Conservation (phyloP, 768 basidiomycete species). For the Roridomyces roridus region DNA sequence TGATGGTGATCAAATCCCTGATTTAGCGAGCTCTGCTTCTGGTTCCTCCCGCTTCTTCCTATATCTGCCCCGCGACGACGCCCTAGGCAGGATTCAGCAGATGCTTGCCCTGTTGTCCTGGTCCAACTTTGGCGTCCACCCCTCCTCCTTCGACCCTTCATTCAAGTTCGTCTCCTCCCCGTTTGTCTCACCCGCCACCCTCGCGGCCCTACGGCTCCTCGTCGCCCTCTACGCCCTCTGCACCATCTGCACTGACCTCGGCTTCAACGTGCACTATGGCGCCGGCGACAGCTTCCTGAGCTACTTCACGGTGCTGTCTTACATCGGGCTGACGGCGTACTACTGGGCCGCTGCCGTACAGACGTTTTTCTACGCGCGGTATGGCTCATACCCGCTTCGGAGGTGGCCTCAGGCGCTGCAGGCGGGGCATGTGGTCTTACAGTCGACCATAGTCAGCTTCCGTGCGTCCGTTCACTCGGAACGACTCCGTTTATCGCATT, state of each 20-base stretch:
- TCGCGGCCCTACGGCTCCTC: conserved; percentile 52
- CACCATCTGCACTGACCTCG: conserved; percentile 44
- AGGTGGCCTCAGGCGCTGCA: conserved; percentile 63
- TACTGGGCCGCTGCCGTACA: conserved; percentile 65
- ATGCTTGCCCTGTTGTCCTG: conserved; percentile 31
- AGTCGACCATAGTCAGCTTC: conserved; percentile 56
- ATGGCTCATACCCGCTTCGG: conserved; percentile 59
- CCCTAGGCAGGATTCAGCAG: too few relatives aligned
- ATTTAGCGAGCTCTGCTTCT: too few relatives aligned
- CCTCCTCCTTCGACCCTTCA: conserved; percentile 43
- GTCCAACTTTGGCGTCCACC: conserved; percentile 42
- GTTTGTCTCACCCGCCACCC: conserved; percentile 47
- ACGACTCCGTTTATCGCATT: not conserved
- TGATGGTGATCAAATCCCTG: too few relatives aligned
- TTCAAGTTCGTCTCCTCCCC: conserved; percentile 56
- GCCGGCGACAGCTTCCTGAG: conserved; percentile 42
- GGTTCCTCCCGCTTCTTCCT: too few relatives aligned
- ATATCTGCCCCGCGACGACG: too few relatives aligned
- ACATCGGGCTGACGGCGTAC: conserved; percentile 67
- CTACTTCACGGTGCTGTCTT: conserved; percentile 70
- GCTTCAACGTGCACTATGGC: conserved; percentile 38
- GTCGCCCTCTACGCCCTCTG: conserved; percentile 59
- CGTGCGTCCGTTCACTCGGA: conserved; percentile 52
- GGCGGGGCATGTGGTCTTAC: conserved; percentile 60
- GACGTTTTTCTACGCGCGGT: conserved; percentile 48